Percentiles rank a stretch among this genome's conserved stretches.
Evolutionary conservation across 345 rosid species (phyloP).

Genomic region (Corymbia maculata): DNA sequence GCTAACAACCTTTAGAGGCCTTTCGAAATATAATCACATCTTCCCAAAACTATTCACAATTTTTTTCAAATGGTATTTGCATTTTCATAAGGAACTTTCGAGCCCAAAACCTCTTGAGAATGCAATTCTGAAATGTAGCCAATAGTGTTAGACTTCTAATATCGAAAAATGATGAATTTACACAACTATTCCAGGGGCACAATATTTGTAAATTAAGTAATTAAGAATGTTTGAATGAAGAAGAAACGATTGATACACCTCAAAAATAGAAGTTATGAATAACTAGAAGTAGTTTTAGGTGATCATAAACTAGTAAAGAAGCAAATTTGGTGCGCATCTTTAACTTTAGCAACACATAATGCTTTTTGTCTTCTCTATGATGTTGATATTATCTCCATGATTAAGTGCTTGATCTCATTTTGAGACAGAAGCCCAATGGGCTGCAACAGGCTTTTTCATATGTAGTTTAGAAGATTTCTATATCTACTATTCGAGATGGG

Average conservation of each 20-base stretch:
- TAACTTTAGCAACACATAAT: not conserved
- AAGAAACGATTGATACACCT: not conserved
- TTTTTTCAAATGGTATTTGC: too few relatives aligned
- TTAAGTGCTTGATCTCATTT: not conserved
- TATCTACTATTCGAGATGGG: not conserved
- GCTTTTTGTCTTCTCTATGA: not conserved
- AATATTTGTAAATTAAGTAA: too few relatives aligned
- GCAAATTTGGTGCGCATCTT: not conserved
- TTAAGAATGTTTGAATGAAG: not conserved
- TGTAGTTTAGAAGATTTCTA: not conserved
- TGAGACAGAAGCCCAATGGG: not conserved
- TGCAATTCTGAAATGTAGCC: not conserved
- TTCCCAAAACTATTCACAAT: not conserved
- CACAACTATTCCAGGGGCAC: not conserved
- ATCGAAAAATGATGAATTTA: not conserved
- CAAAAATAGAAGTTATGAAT: not conserved
- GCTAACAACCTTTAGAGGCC: not conserved
- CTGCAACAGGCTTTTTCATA: not conserved
- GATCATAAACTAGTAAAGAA: not conserved
- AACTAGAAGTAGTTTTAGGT: not conserved
- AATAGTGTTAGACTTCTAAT: not conserved
- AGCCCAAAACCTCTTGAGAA: too few relatives aligned
- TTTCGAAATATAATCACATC: too few relatives aligned
- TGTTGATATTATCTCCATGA: not conserved
- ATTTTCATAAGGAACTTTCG: accelerated